phyloP scores from a whole-genome alignment of 345 rosid species.

The Camelina laxa region DNA sequence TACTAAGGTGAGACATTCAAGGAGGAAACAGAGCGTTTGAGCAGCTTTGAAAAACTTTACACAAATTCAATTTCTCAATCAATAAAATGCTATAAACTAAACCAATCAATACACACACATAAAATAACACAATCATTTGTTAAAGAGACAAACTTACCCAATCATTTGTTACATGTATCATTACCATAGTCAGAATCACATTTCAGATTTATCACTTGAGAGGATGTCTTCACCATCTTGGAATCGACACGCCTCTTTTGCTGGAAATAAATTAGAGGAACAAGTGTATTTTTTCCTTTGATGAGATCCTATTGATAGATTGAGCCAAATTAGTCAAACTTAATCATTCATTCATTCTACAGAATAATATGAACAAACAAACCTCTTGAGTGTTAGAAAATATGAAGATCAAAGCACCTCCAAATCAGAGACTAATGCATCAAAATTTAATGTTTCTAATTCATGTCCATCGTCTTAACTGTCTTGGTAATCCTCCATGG shows the following conservation, averaged over 20 bases:
- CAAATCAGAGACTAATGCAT: constrained; percentile 69
- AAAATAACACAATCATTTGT: too few relatives aligned
- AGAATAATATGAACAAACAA: constrained; percentile 4
- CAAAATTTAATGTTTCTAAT: constrained; percentile 87
- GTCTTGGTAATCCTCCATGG: constrained; percentile 91
- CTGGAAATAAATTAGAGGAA: constrained; percentile 90
- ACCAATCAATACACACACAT: too few relatives aligned
- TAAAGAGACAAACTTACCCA: too few relatives aligned
- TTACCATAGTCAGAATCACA: constrained; percentile 14
- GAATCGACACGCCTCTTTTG: constrained; percentile 69
- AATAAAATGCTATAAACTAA: too few relatives aligned
- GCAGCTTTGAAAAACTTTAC: too few relatives aligned
- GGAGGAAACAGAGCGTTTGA: too few relatives aligned
- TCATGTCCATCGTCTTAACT: constrained; percentile 87
- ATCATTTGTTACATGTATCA: too few relatives aligned
- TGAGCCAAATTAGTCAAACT: constrained; percentile 21
- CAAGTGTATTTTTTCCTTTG: constrained; percentile 68
- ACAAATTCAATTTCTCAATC: too few relatives aligned
- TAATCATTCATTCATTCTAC: constrained; percentile 8
- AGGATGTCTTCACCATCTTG: constrained; percentile 64
- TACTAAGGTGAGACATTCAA: constrained; percentile 14
- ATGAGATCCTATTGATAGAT: constrained; percentile 69
- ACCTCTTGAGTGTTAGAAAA: neutral
- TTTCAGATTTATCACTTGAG: constrained; percentile 71
- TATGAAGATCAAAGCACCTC: constrained; percentile 57